Percentiles rank a stretch among this genome's conserved stretches.
Conservation (phyloP, 2,329 filamentous ascomycete genomes). For the Phoma sp. region DNA sequence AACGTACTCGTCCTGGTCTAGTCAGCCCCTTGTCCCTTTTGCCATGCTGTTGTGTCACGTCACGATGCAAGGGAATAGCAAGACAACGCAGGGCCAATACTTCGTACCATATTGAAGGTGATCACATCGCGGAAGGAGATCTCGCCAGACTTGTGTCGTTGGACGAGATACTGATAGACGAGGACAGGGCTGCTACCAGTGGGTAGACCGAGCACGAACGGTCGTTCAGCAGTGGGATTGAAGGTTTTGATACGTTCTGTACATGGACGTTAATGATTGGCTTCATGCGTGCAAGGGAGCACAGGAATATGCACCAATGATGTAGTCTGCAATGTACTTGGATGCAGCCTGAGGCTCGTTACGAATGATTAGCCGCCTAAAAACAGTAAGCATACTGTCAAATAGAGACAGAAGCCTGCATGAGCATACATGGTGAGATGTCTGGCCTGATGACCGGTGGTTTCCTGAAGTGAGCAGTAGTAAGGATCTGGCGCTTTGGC, state of each 20-base stretch:
- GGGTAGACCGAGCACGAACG: constrained; percentile 82
- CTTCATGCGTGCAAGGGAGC: constrained; percentile 28
- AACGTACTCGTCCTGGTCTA: constrained; percentile 78
- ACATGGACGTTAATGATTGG: constrained; percentile 31
- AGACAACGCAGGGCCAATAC: constrained; percentile 17
- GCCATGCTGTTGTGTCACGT: constrained; percentile 25
- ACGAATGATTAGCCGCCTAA: constrained; percentile 83
- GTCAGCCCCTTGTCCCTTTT: constrained; percentile 29
- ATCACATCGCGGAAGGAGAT: constrained; percentile 88
- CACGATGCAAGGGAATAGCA: constrained; percentile 21
- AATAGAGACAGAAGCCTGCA: constrained; percentile 23
- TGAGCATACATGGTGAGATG: constrained; percentile 41
- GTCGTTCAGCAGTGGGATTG: constrained; percentile 71
- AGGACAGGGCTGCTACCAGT: constrained; percentile 81
- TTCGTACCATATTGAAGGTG: constrained; percentile 84
- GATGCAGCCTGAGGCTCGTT: constrained; percentile 73
- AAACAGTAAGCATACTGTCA: constrained; percentile 36
- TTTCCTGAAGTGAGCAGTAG: constrained; percentile 15
- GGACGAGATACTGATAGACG: constrained; percentile 78
- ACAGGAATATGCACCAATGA: constrained; percentile 63
- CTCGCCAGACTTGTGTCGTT: constrained; percentile 71
- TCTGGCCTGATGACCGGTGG: constrained; percentile 18
- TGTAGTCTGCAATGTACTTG: constrained; percentile 79
- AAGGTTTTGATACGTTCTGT: constrained; percentile 79
- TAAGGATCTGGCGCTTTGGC: neutral